phyloP scores from a whole-genome alignment of 1,139 yeast species.

The Fermentozyma sake region DNA sequence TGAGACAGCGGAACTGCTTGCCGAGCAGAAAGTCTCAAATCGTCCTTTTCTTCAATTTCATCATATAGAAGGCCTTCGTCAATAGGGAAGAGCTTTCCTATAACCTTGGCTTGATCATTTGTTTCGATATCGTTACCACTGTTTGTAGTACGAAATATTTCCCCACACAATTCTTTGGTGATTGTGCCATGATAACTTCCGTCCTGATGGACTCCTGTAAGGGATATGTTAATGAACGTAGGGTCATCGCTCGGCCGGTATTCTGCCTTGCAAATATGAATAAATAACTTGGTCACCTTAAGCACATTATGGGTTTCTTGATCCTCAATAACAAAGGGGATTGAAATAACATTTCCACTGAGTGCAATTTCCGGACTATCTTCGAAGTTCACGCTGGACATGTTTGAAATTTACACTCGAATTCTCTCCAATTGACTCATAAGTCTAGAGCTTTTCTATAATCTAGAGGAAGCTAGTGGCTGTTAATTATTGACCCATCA shows the following conservation, averaged over 20 bases:
- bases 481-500: too few species aligned
- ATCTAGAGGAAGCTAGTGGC: too few species aligned
- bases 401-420: too few species aligned
- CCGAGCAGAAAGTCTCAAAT: conserved; percentile 4
- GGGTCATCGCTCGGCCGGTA: conserved; percentile 6
- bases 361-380: conserved; percentile 1
- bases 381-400: too few species aligned
- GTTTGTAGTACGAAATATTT: conserved; percentile 4
- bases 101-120: conserved; percentile 3
- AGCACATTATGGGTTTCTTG: conserved; percentile 11
- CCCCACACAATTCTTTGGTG: conserved; percentile 2
- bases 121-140: background rate
- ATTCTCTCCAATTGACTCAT: too few species aligned
- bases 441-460: too few species aligned
- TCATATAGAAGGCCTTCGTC: conserved; percentile 5
- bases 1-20: conserved; percentile 5
- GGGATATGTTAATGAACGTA: conserved; percentile 11
- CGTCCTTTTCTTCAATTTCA: conserved; percentile 1
- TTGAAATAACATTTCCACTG: conserved; percentile 13
- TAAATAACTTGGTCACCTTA: conserved; percentile 12
- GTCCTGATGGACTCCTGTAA: conserved; percentile 17
- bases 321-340: conserved; percentile 22
- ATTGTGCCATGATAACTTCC: conserved; percentile 14
- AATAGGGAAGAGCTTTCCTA: conserved; percentile 6
- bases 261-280: conserved; percentile 8